Evolutionary conservation across 2,329 filamentous ascomycete species (phyloP).

Genomic region (Calonectria leucothoes): DNA sequence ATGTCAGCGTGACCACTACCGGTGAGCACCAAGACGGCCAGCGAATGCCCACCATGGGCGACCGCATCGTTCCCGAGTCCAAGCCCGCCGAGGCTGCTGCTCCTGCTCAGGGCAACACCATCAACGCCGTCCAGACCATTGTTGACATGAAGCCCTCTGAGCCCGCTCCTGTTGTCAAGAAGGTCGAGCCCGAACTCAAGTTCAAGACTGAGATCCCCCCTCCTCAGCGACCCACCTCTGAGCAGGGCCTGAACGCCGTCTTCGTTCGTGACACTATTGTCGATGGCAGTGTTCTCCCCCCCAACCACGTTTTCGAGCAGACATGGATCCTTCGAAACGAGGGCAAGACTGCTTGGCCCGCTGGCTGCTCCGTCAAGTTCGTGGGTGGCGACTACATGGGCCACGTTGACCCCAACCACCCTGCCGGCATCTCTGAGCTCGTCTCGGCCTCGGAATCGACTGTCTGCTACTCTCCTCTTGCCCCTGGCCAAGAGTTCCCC

Average conservation of each 20-base stretch:
- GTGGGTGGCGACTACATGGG: conserved; percentile 98
- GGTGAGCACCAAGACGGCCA: conserved; percentile 79
- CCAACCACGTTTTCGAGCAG: conserved; percentile 84
- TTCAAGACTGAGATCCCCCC: conserved; percentile 26
- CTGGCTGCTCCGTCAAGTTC: conserved; percentile 89
- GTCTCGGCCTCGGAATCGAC: conserved; percentile 86
- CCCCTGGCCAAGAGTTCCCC: conserved; percentile 78
- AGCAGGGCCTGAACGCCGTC: conserved; percentile 59
- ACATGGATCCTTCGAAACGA: conserved; percentile 93
- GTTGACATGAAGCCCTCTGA: conserved; percentile 59
- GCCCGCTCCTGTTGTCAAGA: conserved; percentile 22
- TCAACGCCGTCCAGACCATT: conserved; percentile 74
- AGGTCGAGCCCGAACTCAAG: conserved; percentile 42
- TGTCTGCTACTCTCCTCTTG: conserved; percentile 74
- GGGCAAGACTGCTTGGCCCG: conserved; percentile 83
- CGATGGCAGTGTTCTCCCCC: conserved; percentile 80
- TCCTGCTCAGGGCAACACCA: conserved; percentile 59
- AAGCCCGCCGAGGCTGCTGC: conserved; percentile 59
- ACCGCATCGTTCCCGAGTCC: conserved; percentile 59
- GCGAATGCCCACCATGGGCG: conserved; percentile 77
- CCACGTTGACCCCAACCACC: conserved; percentile 82
- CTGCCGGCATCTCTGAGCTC: conserved; percentile 82
- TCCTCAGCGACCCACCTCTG: conserved; percentile 25
- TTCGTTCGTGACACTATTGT: conserved; percentile 83
- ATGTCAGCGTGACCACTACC: conserved; percentile 86